phyloP scores from a whole-genome alignment of 805 yeast species.

The Starmerella kuoi region DNA sequence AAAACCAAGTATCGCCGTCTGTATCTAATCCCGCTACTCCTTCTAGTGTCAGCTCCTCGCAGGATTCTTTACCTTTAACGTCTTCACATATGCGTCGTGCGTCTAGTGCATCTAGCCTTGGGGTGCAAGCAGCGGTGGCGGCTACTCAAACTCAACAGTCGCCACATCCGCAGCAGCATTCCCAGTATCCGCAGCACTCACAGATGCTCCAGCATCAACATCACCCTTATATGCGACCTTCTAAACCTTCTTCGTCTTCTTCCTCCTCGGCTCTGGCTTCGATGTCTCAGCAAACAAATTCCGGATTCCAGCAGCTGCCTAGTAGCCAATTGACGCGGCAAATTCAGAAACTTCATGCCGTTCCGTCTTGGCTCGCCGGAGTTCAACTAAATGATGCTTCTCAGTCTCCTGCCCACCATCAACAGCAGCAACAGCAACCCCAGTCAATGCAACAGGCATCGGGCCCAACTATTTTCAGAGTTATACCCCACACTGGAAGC shows the following conservation, averaged over 20 bases:
- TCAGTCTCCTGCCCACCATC: neutral
- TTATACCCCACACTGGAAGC: slow-evolving; percentile 93
- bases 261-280: neutral
- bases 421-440: neutral
- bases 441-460: neutral
- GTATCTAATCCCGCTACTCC: neutral
- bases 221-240: slow-evolving; percentile 6
- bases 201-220: slow-evolving; percentile 2
- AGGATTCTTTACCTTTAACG: neutral
- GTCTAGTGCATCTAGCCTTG: slow-evolving; percentile 1
- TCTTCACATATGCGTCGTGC: slow-evolving; percentile 1
- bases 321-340: slow-evolving; percentile 9
- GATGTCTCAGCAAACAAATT: neutral
- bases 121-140: no score
- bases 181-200: slow-evolving; percentile 2
- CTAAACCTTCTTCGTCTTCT: neutral
- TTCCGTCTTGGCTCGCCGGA: slow-evolving; percentile 16
- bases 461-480: slow-evolving; percentile 59
- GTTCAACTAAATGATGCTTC: slow-evolving; percentile 1
- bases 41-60: slow-evolving; percentile 1
- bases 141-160: neutral
- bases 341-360: slow-evolving; percentile 9
- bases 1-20: neutral
- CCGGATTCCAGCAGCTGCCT: neutral
- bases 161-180: neutral